Base-by-base conservation (phyloP, 176 grass and related monocot genomes). In the Tillandsia leiboldiana region DNA sequence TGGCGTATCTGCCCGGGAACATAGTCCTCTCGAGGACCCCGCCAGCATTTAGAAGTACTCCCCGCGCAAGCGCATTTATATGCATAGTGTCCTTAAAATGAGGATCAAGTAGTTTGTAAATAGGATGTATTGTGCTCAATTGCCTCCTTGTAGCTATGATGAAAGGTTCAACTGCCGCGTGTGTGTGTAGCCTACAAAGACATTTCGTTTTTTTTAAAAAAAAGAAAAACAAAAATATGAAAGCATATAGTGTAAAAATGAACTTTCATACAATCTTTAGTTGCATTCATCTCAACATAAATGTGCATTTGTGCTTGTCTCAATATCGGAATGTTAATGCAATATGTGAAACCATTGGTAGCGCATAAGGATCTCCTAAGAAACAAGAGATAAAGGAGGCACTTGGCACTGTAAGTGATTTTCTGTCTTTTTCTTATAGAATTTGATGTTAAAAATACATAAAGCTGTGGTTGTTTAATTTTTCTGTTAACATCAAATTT, bases 61-160 rank as follows among this genome's bases (percentile, higher is more conserved):
- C 92, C 75, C 94, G 82, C 53, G 89, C 89, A 53, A 97, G 54
- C 0, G 86, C 82, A 79, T 97, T 97, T 75, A 97, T 89, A 73
- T 93, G 84, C 87, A 97, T 79, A 0, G 78, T 90, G 73, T 97
- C 94, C 82, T 97, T 97, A 73, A 97, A 93, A 67, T 97, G 94
- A 11, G 94, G 94, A 1, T 97, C 86, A 12, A 97, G 73, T 52
- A 97, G 74, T 73, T 97, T 97, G 77, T 90, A 80, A 80, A 99
- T 84, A 0, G 94, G 94, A 72, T 93, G 94, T 89, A 99, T 90
- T 18, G 72, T 54, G 69, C 94, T 99, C 23, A 99, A 67, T 52
- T 99, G 94, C 84, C 94, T 76, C 76, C 65, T 87, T 0, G 89
- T 77, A 22, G 94, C 89, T 68, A 99, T 99, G 79, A 99, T 81